These are phyloP conservation scores for Rhododendron vialii DNA, from an alignment of 148 eudicot genomes.

Conservation along the genomic window DNA sequence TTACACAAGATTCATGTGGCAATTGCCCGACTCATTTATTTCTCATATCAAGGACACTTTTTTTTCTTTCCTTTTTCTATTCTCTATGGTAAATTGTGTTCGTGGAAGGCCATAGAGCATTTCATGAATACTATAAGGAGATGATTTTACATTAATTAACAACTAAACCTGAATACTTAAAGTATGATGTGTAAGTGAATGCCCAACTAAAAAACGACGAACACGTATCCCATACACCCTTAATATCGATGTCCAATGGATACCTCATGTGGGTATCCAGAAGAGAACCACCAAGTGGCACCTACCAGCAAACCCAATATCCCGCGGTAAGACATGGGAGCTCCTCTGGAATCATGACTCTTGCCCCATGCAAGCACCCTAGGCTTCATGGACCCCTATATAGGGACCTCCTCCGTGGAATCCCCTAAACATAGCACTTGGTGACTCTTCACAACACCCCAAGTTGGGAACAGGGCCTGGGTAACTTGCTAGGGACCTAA, in stretches of 20 bases:
- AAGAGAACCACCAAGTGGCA: background rate
- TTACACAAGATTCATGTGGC: background rate
- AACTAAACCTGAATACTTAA: background rate
- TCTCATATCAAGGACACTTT: background rate
- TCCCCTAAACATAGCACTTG: background rate
- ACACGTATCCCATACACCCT: background rate
- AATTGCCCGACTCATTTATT: background rate
- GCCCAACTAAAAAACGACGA: background rate
- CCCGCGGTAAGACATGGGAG: background rate
- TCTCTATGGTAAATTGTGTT: background rate
- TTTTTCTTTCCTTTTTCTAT: background rate
- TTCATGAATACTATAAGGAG: background rate
- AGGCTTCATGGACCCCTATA: background rate
- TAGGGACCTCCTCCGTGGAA: background rate
- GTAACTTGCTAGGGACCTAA: background rate
- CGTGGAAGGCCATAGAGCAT: background rate
- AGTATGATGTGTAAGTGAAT: background rate
- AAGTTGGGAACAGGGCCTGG: background rate
- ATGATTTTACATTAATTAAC: background rate
- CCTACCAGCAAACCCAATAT: background rate
- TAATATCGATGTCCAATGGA: background rate
- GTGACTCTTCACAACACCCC: background rate
- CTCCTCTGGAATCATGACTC: background rate
- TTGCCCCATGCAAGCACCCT: background rate
- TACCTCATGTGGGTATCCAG: background rate